Base-by-base conservation (phyloP, 805 yeast species). In the Limtongia smithiae region DNA sequence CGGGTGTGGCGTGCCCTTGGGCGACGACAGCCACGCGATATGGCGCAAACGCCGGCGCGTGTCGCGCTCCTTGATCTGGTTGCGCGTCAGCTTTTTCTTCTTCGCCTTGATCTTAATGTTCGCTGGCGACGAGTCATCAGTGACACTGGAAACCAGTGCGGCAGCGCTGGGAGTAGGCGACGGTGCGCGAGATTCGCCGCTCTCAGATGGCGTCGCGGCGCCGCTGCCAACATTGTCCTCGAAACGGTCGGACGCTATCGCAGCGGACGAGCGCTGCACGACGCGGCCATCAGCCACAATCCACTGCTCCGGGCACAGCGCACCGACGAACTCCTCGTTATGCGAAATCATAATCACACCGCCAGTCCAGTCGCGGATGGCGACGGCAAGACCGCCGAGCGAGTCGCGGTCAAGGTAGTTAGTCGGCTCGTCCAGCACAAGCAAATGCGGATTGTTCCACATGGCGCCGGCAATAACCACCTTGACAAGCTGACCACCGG, bases 391-490 rank as follows among this genome's bases (percentile, higher is more conserved):
- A 41, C 97, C 98, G 69, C 97, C 98, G 55, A 91, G 77, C 22
- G 97, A 90, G 69, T 91, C 98, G 76, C 98, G 84, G 71, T 91
- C 98, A 72, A 91, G 76, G 76, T 93, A 91, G 74, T 91, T 91
- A 64, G 97, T 91, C 68, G 98, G 98, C 79, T 91, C 98, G 71
- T 91, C 98, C 54, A 91, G 77, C 37, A 91, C 98, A 57, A 91
- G 78, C 69, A 91, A 79, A 70, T 91, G 98, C 17, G 98, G 98
- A 67, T 91, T 93, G 72, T 93, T 91, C 98, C 98, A 91, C 93
- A 91, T 91, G 58, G 97, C 97, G 71, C 97, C 98, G 12, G 97
- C 97, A 73, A 91, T 91, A 53, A 91, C 98, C 57, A 91, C 97
- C 71, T 91, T 91, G 54, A 91, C 98, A 67, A 91, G 78, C 74